Base-by-base conservation (phyloP, 768 basidiomycete genomes). In the Arthromyces matolae region DNA sequence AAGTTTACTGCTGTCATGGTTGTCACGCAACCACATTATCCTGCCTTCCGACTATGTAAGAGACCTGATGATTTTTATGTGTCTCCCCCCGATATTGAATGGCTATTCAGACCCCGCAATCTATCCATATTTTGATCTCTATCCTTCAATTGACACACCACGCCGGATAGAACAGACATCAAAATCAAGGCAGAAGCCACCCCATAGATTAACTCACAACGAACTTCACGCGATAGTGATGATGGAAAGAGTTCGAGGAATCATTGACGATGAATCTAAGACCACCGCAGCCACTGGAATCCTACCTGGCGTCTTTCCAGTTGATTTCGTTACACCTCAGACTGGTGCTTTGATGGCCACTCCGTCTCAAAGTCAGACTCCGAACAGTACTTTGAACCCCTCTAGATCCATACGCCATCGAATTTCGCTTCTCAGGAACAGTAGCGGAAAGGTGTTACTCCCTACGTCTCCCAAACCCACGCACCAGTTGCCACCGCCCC, bases 61-160 rank as follows among this genome's bases (percentile, higher is more conserved):
- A 12, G 3, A 13, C 4, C 16, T 13, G 49, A 31, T 31, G 18
- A 37, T 19, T 19, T 29, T 42, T 36, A 39, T 10, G 4, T 22
- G 14, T 8, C 12, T n/a, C n/a, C n/a, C n/a, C n/a, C 14, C 9
- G 5, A 24, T 44, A 14, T 18, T 23, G 25, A 18, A 20, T 13
- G 14, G 34, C 33, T 33, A 9, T 18, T 23, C 39, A 67, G 66
- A 70, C 57, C 61, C 65, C 4, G 56, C 59, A 1, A 53, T 64
- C 1, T 78, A 77, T 60, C 75, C 68, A 28, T 43, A 64, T 52
- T 64, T 71, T 41, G 52, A 64, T 31, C 45, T 64, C 16, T 65
- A 60, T 49, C 64, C 67, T 16, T 29, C 57, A n/a, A 18, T 55
- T 13, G 45, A 46, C 49, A 40, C 31, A 22, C 45, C 51, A 27